Percentiles rank a stretch among this genome's conserved stretches.
phyloP scores from a whole-genome alignment of 2,329 filamentous ascomycete species.

The Penicillium decumbens region DNA sequence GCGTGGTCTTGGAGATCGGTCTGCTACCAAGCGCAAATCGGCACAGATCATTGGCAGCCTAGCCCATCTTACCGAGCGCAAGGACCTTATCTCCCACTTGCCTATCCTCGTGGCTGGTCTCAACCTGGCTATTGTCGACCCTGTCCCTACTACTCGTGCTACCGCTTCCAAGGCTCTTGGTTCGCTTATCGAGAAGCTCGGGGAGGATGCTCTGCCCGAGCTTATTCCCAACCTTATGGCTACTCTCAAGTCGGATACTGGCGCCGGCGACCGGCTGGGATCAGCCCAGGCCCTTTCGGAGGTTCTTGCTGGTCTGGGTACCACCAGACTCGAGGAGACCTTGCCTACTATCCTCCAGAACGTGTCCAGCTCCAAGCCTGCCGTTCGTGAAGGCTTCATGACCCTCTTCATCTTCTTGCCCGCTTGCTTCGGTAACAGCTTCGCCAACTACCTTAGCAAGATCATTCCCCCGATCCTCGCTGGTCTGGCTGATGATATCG shows the following conservation, averaged over 20 bases:
- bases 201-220: slow-evolving; percentile 92
- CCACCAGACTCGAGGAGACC: slow-evolving; percentile 86
- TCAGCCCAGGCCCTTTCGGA: slow-evolving; percentile 95
- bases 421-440: slow-evolving; percentile 98
- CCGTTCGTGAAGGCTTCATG: slow-evolving; percentile 98
- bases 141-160: slow-evolving; percentile 90
- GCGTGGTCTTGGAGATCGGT: slow-evolving; percentile 83
- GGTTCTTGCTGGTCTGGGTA: slow-evolving; percentile 91
- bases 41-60: slow-evolving; percentile 97
- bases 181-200: slow-evolving; percentile 95
- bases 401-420: slow-evolving; percentile 98
- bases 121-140: slow-evolving; percentile 84
- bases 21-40: slow-evolving; percentile 91
- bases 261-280: slow-evolving; percentile 89
- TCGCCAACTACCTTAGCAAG: slow-evolving; percentile 87
- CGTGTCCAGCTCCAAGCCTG: slow-evolving; percentile 81
- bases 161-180: slow-evolving; percentile 94
- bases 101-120: slow-evolving; percentile 89
- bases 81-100: slow-evolving; percentile 84
- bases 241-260: slow-evolving; percentile 93
- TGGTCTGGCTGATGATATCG: slow-evolving; percentile 90
- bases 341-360: slow-evolving; percentile 95
- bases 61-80: slow-evolving; percentile 92
- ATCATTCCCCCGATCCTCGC: slow-evolving; percentile 94
- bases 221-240: slow-evolving; percentile 97